Evolutionary conservation across 1,284 basidiomycete genomes (phyloP).

Genomic region (Microbotryum silenes-acaulis): DNA sequence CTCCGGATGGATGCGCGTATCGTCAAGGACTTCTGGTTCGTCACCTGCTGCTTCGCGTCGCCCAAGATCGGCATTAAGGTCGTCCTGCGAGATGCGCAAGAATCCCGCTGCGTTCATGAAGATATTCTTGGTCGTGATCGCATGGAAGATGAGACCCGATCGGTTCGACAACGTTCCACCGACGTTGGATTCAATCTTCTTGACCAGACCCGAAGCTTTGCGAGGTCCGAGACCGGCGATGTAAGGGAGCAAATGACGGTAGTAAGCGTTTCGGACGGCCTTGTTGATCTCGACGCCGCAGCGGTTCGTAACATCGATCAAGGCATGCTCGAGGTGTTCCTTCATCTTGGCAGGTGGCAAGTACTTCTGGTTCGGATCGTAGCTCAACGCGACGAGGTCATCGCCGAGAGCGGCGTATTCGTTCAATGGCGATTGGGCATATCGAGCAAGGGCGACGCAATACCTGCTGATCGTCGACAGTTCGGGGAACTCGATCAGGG

Average conservation of each 20-base stretch:
- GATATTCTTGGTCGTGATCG: conserved; percentile 66
- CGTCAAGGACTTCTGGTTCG: conserved; percentile 79
- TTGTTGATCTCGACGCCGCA: conserved; percentile 95
- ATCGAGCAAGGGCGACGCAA: conserved; percentile 88
- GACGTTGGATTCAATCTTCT: conserved; percentile 68
- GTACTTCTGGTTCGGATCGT: conserved; percentile 72
- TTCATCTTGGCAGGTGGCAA: conserved; percentile 72
- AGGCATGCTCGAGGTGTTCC: conserved; percentile 68
- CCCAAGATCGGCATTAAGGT: conserved; percentile 54
- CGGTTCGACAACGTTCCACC: conserved; percentile 78
- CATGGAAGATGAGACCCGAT: conserved; percentile 70
- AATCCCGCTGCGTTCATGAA: conserved; percentile 87
- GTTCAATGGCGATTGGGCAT: conserved; percentile 86
- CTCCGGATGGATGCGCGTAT: conserved; percentile 93
- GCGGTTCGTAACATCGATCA: conserved; percentile 84
- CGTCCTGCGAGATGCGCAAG: conserved; percentile 72
- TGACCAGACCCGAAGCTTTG: conserved; percentile 79
- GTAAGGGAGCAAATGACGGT: conserved; percentile 78
- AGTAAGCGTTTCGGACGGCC: conserved; percentile 77
- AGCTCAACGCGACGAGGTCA: conserved; percentile 70
- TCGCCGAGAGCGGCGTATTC: conserved; percentile 78
- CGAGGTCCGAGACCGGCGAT: conserved; percentile 90
- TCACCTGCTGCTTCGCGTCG: conserved; percentile 52
- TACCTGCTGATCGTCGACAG: conserved; percentile 76
- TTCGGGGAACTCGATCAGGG: conserved; percentile 74